Evolutionary conservation across 495 filamentous ascomycete species (phyloP).

Genomic region (Melanomma pulvis-pyrius): DNA sequence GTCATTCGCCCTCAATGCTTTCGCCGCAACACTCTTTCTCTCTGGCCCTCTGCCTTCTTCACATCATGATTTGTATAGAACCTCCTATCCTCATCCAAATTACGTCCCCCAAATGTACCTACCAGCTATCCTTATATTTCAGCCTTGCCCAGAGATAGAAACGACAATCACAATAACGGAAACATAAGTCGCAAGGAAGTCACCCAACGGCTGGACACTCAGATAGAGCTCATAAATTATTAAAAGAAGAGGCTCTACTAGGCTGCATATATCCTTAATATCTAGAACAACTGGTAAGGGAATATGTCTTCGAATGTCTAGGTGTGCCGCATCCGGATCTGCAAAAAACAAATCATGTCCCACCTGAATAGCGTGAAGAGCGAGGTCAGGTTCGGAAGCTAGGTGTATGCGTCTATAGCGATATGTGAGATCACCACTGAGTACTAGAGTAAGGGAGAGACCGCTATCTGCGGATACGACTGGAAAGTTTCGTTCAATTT

Average conservation of each 20-base stretch:
- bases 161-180: constrained; percentile 32
- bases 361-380: constrained; percentile 40
- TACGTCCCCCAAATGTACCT: constrained; percentile 30
- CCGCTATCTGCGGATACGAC: constrained; percentile 38
- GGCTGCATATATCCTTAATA: too few relatives aligned
- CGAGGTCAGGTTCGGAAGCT: constrained; percentile 40
- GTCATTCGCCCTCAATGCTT: too few relatives aligned
- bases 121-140: constrained; percentile 36
- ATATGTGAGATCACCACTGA: constrained; percentile 40
- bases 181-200: constrained; percentile 40
- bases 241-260: constrained; percentile 40
- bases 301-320: constrained; percentile 37
- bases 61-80: constrained; percentile 31
- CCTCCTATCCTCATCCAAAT: constrained; percentile 31
- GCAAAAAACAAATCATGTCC: constrained; percentile 41
- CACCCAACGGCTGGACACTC: constrained; percentile 34
- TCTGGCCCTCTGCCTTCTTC: constrained; percentile 23
- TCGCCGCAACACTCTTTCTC: background rate
- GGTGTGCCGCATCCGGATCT: constrained; percentile 40
- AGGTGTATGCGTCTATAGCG: constrained; percentile 35
- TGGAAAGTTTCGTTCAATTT: background rate
- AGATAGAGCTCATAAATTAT: constrained; percentile 40
- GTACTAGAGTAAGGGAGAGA: constrained; percentile 25
- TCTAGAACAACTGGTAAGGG: too few relatives aligned
- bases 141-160: constrained; percentile 37